Percentiles rank a stretch among this genome's conserved stretches.
These are phyloP conservation scores for Leptomonas seymouri DNA, from an alignment of 208 protist species.

Conservation along the genomic window DNA sequence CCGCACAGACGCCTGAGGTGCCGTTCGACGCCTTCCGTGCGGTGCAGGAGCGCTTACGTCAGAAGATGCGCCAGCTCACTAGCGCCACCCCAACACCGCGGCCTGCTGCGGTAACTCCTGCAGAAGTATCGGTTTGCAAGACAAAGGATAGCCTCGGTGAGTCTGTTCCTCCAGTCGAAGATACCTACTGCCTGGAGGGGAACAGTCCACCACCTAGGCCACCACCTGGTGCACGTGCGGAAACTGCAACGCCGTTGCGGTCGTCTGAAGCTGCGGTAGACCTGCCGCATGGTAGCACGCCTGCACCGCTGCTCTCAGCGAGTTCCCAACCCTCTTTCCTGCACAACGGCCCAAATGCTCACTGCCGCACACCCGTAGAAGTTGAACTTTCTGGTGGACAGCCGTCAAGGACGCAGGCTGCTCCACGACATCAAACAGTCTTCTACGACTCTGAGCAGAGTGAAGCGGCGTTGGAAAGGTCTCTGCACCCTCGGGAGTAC, in stretches of 20 bases:
- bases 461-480: neutral
- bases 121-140: neutral
- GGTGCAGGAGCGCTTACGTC: constrained; percentile 53
- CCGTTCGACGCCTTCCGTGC: constrained; percentile 60
- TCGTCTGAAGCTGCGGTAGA: neutral
- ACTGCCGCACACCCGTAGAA: neutral
- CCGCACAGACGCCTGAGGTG: neutral
- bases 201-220: constrained; percentile 27
- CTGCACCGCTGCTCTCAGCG: neutral
- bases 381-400: constrained; percentile 5
- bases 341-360: neutral
- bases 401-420: neutral
- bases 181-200: neutral
- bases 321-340: neutral
- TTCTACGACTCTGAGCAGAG: neutral
- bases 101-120: neutral
- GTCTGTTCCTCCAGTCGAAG: neutral
- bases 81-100: neutral
- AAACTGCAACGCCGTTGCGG: constrained; percentile 23
- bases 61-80: constrained; percentile 50
- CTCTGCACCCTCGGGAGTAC: neutral
- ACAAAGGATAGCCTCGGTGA: neutral
- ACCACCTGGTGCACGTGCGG: constrained; percentile 14
- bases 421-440: neutral
- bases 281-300: too few relatives aligned